Base-by-base conservation (phyloP, 306 rosid genomes). In the Heteromeles arbutifolia region DNA sequence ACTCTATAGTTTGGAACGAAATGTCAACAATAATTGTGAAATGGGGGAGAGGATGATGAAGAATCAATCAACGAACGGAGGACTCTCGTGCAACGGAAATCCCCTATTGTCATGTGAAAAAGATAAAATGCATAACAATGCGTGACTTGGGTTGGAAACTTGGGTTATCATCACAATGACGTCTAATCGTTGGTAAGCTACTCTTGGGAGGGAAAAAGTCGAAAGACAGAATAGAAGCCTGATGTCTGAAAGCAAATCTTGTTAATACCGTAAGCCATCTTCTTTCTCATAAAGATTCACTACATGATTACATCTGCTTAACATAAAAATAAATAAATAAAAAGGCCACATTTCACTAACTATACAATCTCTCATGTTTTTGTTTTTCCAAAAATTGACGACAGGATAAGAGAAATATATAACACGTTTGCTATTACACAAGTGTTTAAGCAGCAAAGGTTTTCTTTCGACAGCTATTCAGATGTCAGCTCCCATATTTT, bases 401-500 rank as follows among this genome's bases (percentile, higher is more conserved):
- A 12, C 74, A 61, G 70, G 43, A 64, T 73, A 37, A 26, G 79
- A 67, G 81, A 65, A 19, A 34, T 12, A 53, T 10, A 26, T 67
- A 75, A 79, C 54, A 78, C 65, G 18, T 71, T 68, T 73, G 77
- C 80, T 81, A 63, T 65, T 59, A 78, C 77, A 81, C 78, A 79
- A 7, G 63, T 69, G 21, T 29, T 80, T 68, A 25, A 75, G 41
- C 79, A 79, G 70, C 80, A 69, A n/a, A 2, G 21, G 4, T n/a
- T 26, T 65, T 31, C 14, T 25, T 58, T 76, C 66, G 53, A 76
- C 66, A 83, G 80, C 73, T 80, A 39, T 61, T 67, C 52, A 61
- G 97, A 77, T 64, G 78, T 87, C 86, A 90, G 87, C 89, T 91
- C 96, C 99, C 99, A 89, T 80, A 90, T 82, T 86, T 87, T 92